Percentiles rank a stretch among this genome's conserved stretches.
Evolutionary conservation across 805 yeast species (phyloP).

Genomic region (Kodamaea sagamina): DNA sequence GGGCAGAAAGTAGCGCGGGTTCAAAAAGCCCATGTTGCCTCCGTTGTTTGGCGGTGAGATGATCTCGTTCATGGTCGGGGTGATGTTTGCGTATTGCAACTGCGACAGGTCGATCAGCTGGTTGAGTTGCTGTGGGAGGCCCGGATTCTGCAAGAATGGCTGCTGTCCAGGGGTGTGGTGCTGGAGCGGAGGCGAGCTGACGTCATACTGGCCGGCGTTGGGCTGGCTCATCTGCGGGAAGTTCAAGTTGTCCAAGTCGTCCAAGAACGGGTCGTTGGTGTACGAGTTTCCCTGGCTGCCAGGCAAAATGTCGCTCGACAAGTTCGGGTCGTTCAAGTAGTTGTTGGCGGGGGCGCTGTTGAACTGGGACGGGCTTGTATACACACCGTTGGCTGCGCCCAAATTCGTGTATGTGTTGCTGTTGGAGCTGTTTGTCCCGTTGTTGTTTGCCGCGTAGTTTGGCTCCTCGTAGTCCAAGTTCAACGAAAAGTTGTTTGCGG

Average conservation of each 20-base stretch:
- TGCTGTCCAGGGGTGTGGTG: constrained; percentile 1
- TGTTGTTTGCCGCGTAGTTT: neutral
- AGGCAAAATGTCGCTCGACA: constrained; percentile 5
- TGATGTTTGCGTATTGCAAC: constrained; percentile 10
- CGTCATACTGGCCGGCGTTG: neutral
- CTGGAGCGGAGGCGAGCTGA: constrained; percentile 4
- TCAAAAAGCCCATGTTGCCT: constrained; percentile 26
- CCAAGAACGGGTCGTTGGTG: constrained; percentile 34
- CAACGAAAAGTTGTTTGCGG: constrained; percentile 10
- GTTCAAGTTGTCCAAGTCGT: constrained; percentile 28
- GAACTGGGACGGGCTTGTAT: constrained; percentile 8
- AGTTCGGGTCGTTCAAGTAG: constrained; percentile 4
- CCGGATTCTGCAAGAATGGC: neutral
- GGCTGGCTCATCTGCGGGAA: constrained; percentile 15
- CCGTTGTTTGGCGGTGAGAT: constrained; percentile 35
- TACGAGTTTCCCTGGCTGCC: constrained; percentile 16
- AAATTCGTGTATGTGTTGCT: constrained; percentile 14
- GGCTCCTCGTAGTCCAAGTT: constrained; percentile 6
- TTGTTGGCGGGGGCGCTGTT: neutral
- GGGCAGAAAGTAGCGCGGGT: constrained; percentile 46
- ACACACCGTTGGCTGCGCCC: neutral
- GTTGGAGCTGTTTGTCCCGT: constrained; percentile 5
- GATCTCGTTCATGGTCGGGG: constrained; percentile 38
- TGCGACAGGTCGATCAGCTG: constrained; percentile 14
- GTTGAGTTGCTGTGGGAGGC: constrained; percentile 3